phyloP scores from a whole-genome alignment of 139 green algal species.

The Astrephomene gubernaculifera region DNA sequence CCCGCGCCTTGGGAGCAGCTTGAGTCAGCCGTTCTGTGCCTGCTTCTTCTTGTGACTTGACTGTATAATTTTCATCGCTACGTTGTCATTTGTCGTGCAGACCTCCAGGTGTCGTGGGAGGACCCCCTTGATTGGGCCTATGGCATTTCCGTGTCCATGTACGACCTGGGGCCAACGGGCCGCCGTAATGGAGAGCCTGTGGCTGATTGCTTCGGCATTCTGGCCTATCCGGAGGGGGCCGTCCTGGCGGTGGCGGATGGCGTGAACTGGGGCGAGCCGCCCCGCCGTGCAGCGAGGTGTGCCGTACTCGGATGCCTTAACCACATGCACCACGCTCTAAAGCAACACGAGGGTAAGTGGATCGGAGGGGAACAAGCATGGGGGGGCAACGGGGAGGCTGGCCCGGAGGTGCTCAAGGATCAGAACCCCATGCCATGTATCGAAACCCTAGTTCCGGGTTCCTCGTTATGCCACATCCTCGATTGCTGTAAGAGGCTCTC shows the following conservation, averaged over 20 bases:
- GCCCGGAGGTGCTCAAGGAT: too few relatives aligned
- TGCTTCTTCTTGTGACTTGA: too few relatives aligned
- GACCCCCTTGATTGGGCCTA: slow-evolving; percentile 36
- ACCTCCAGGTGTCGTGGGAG: slow-evolving; percentile 30
- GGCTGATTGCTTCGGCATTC: slow-evolving; percentile 57
- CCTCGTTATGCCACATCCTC: too few relatives aligned
- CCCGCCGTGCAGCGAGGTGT: slow-evolving; percentile 47
- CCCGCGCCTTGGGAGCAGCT: too few relatives aligned
- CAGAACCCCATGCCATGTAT: background rate
- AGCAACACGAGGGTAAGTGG: slow-evolving; percentile 20
- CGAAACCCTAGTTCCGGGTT: too few relatives aligned
- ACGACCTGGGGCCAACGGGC: slow-evolving; percentile 52
- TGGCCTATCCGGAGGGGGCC: slow-evolving; percentile 42
- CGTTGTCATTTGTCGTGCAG: background rate
- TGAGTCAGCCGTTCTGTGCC: too few relatives aligned
- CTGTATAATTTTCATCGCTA: too few relatives aligned
- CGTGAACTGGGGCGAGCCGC: slow-evolving; percentile 59
- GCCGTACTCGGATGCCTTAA: slow-evolving; percentile 50
- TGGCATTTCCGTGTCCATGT: slow-evolving; percentile 58
- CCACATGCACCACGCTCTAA: slow-evolving; percentile 55
- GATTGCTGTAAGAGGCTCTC: too few relatives aligned
- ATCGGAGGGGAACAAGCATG: too few relatives aligned
- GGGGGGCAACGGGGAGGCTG: too few relatives aligned
- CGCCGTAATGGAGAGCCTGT: slow-evolving; percentile 59
- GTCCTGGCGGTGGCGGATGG: slow-evolving; percentile 59